Base-by-base conservation (phyloP, 768 basidiomycete genomes). In the Tulasnella sp. region DNA sequence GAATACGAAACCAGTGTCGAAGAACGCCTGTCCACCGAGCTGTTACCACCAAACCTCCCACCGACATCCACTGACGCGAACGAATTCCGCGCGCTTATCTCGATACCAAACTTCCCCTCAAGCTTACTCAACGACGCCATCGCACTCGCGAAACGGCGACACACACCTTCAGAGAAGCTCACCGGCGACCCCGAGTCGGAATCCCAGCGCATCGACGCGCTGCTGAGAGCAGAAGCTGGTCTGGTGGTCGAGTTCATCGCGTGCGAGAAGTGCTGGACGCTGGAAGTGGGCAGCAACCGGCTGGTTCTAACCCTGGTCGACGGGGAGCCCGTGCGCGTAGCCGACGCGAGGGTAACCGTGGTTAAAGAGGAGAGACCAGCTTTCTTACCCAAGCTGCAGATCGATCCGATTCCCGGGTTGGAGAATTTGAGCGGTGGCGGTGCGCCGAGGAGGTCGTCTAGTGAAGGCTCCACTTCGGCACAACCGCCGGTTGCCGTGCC, bases 281-380 rank as follows among this genome's bases (percentile, higher is more conserved):
- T 77, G 26, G 77, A 77, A 46, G 51, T 77, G 26, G 77, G 77
- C 9, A 35, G 26, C 61, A 77, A 77, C 39, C 77, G 70, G n/a
- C 26, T 77, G 26, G 69, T 48, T 16, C n/a, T 77, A 40, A 70
- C 77, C 7, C 77, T 77, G 6, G 77, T 70, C 26, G 77, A 77
- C 32, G 77, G 77, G 9, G 67, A 70, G 4, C 61, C 39, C 16
- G 70, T 61, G 39, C 39, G 48, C 7, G 70, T 77, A 40, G 26
- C 32, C 9, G 77, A 77, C 35, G 77, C 77, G 16, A 40, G 77
- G 44, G 35, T 71, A 0, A 72, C 44, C 23, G 70, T 77, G 70
- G 51, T 77, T 9, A 71, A 70, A 48, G 77, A 77, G 39, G 77
- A 77, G 44, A 48, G 48, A 72, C 70, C 70, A 1, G 23, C 35